Base-by-base conservation (phyloP, 441 rosid genomes). In the Codiaeum variegatum region DNA sequence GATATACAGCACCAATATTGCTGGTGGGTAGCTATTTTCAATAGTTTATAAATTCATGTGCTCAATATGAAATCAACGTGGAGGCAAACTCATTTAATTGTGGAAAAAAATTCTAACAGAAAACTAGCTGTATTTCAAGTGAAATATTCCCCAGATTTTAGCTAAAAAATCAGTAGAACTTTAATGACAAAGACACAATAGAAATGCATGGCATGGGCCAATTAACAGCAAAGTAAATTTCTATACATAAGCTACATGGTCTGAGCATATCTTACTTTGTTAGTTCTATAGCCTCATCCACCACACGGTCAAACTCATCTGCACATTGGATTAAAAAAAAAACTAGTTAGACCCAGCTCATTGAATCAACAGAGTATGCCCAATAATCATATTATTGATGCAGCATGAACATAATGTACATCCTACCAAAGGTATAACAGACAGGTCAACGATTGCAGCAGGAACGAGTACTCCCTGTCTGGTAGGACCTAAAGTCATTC, bases 251-350 rank as follows among this genome's bases (percentile, higher is more conserved):
- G 61, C 69, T 60, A 76, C 46, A 31, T 29, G 56, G 38, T 64
- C 52, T 77, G 63, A 74, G 64, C 28, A 62, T 32, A 60, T 65
- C 92, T 89, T 89, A 92, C 97, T 76, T 78, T 61, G 86, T 70
- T 79, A 80, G 67, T 32, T 83, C 75, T 69, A 91, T 84, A 72
- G 97, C 98, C 71, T 93, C 91, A 21, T 80, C 76, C 72, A 91
- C 87, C 65, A 89, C 88, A 55, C 78, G 86, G 64, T 91, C 97
- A 86, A 77, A 93, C 10, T 87, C 91, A 62, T 90, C 98, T 91
- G 87, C 81, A 84, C 67, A 75, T 64, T 67, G 68, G 70, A 75
- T 46, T n/a, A n/a, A n/a, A 26, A 46, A 56, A 56, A 38, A n/a
- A 73, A 58, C 28, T 7, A 42, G 34, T 66, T 52, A 68, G 47